phyloP scores from a whole-genome alignment of 345 rosid species.

The Streptanthus diversifolius region DNA sequence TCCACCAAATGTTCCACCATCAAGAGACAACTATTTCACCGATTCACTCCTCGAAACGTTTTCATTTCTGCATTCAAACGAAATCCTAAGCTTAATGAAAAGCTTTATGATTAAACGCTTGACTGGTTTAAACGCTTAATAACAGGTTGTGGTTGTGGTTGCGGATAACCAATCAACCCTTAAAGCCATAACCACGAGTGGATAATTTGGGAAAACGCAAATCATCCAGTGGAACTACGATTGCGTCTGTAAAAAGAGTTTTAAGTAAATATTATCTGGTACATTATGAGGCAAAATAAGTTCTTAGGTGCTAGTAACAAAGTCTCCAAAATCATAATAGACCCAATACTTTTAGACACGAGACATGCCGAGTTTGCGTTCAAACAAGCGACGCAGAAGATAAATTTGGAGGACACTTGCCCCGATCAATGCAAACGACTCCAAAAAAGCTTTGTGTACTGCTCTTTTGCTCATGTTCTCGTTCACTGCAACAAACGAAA shows the following conservation, averaged over 20 bases:
- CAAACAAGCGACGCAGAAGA: constrained; percentile 66
- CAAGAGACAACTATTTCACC: too few species aligned
- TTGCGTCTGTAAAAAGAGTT: constrained; percentile 19
- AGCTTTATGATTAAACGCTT: too few species aligned
- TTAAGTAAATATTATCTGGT: constrained; percentile 7
- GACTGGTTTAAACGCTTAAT: too few species aligned
- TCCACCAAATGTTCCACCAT: too few species aligned
- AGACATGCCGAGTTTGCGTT: constrained; percentile 61
- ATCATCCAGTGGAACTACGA: not conserved
- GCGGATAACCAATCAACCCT: too few species aligned
- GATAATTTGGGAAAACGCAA: not conserved
- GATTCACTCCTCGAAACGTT: not conserved
- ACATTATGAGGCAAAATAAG: constrained; percentile 18
- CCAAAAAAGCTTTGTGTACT: constrained; percentile 62
- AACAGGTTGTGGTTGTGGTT: too few species aligned
- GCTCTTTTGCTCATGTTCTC: constrained; percentile 64
- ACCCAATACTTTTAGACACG: constrained; percentile 41
- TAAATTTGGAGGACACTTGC: constrained; percentile 61
- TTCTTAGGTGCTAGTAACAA: constrained; percentile 3
- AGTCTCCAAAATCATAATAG: constrained; percentile 1
- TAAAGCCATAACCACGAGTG: not conserved
- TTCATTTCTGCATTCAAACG: not conserved
- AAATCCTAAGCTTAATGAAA: not conserved
- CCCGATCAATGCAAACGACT: constrained; percentile 52
- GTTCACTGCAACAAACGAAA: constrained; percentile 42